phyloP scores from a whole-genome alignment of 495 filamentous ascomycete species.

The Neurospora sp. region DNA sequence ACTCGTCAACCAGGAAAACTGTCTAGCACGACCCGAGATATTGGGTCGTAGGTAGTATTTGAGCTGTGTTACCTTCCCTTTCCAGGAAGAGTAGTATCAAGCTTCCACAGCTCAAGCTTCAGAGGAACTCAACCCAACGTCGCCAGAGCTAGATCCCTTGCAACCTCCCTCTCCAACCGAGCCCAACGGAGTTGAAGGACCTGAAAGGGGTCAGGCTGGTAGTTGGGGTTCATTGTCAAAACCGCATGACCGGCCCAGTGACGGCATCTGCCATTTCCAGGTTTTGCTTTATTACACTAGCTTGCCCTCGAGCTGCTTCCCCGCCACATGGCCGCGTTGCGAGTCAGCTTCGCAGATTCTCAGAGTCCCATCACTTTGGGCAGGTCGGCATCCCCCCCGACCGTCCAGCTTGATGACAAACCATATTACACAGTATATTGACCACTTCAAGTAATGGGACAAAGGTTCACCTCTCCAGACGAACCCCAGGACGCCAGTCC shows the following conservation, averaged over 20 bases:
- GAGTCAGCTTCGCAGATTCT: background rate
- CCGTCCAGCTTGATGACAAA: background rate
- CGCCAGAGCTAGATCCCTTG: background rate
- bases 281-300: too few relatives aligned
- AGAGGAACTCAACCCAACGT: background rate
- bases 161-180: background rate
- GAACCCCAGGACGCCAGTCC: background rate
- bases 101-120: too few relatives aligned
- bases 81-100: background rate
- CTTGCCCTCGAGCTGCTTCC: background rate
- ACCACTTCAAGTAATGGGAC: background rate
- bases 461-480: background rate
- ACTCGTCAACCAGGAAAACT: background rate
- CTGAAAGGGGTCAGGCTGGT: background rate
- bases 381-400: background rate
- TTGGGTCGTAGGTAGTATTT: background rate
- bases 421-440: background rate
- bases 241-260: background rate
- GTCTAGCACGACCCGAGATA: background rate
- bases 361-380: background rate
- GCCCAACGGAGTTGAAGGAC: background rate
- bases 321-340: background rate
- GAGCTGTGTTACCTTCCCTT: background rate
- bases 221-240: background rate
- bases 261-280: background rate